These are phyloP conservation scores for Sonneratia alba DNA, from an alignment of 345 rosid species.

Conservation along the genomic window DNA sequence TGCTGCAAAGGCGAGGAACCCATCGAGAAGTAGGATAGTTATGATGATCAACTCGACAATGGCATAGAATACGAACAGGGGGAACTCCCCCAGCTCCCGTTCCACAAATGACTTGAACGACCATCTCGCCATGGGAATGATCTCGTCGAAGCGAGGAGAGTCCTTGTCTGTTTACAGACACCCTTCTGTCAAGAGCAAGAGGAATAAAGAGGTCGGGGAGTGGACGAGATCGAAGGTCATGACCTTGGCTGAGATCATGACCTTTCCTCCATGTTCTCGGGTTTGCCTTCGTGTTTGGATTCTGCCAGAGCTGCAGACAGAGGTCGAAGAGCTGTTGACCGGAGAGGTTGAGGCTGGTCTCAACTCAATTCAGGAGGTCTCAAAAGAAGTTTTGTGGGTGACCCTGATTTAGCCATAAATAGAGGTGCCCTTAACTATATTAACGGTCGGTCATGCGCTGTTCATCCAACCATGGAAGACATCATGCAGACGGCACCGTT, in stretches of 20 bases:
- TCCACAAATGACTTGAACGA: constrained; percentile 51
- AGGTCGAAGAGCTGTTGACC: constrained; percentile 4
- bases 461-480: neutral
- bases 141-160: neutral
- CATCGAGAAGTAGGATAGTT: constrained; percentile 51
- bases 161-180: constrained; percentile 18
- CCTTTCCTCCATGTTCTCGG: constrained; percentile 14
- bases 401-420: constrained; percentile 21
- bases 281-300: neutral
- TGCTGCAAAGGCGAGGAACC: constrained; percentile 50
- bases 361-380: neutral
- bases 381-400: constrained; percentile 18
- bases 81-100: constrained; percentile 60
- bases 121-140: constrained; percentile 31
- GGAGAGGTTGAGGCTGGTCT: constrained; percentile 15
- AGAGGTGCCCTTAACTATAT: constrained; percentile 29
- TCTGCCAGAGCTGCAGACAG: neutral
- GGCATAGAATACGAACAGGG: constrained; percentile 53
- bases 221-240: constrained; percentile 35
- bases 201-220: neutral
- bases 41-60: constrained; percentile 72
- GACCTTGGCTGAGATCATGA: constrained; percentile 44
- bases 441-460: constrained; percentile 26
- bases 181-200: neutral
- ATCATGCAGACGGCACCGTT: too few relatives aligned